Base-by-base conservation (phyloP, 106 monocot genomes). In the Iris macrosiphon region DNA sequence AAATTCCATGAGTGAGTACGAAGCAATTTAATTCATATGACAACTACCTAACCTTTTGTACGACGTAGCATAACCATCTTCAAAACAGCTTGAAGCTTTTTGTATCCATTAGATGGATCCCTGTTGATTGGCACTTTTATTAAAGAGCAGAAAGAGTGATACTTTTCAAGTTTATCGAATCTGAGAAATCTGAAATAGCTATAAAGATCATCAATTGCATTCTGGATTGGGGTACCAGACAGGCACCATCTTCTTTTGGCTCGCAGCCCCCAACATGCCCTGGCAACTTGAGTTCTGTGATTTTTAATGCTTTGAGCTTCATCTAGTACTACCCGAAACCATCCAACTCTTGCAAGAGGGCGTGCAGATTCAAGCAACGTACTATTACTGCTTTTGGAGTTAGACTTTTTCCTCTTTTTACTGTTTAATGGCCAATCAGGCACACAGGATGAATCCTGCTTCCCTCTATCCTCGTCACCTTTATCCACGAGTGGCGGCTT, bases 221-320 rank as follows among this genome's bases (percentile, higher is more conserved):
- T 96, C 57, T 96, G 96, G 31, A 96, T 89, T 15, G 96, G 96
- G 5, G 89, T 90, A 11, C 96, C 96, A 64, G 88, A 88, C 32
- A 95, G 71, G 57, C 95, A 95, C 95, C 95, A 95, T 55, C 89
- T 81, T 71, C 95, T 86, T 66, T 96, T 96, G 50, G 96, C 96
- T 37, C 89, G 82, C 32, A 96, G 63, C 33, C 89, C 85, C 79
- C 89, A 96, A 52, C 89, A 96, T 38, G 96, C 96, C 59, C 85
- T 79, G 25, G 95, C 95, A 64, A 89, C 85, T 49, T 85, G 95
- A 61, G 94, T 94, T 25, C 88, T 69, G 64, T 88, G 52, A 82
- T 89, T 95, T 53, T 95, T 95, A 60, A 95, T 89, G 21, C 78
- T 95, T 64, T 95, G 95, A 50, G 95, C 89, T 77, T 95, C 95